Base-by-base conservation (phyloP, 148 eudicot genomes). In the Gaultheria prostrata region DNA sequence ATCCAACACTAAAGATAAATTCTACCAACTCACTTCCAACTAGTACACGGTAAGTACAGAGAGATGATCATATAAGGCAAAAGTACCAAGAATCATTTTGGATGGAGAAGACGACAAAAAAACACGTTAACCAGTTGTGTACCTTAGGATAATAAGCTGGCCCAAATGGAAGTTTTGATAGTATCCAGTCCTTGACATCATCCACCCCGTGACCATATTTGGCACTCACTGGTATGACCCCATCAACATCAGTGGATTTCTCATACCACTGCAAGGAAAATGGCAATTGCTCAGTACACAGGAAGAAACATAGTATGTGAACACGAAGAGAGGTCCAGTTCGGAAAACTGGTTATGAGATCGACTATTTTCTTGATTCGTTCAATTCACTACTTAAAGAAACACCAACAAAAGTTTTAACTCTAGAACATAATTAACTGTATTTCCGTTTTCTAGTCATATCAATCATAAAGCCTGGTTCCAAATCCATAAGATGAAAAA, bases 141-240 rank as follows among this genome's bases (percentile, higher is more conserved):
- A 93, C 99, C 93, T 97, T 97, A 33, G 99, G 94, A 85, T 92
- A 97, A 80, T 88, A 92, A 77, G 95, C 89, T 67, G 99, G 99
- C 71, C 98, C 99, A 77, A 79, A 74, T 50, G 98, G 99, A 88
- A 97, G 95, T 88, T 97, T 97, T 82, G 98, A 93, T 35, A 97
- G 83, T 82, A 97, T 95, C 99, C 99, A 97, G 45, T 93, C 97
- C 88, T 88, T 94, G 85, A 97, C 92, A 89, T 97, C 99, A 24
- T 94, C 98, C 86, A 97, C 94, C 80, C 99, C 99, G 51, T 95
- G 97, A 76, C 98, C 99, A 86, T 87, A 92, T 87, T 95, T 97
- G 30, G 99, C 99, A 91, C 99, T 97, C 84, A 97, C 99, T 73
- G 99, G 99, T 84, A 97, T 97, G 46, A 97, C 99, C 73, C 94